Percentiles rank a stretch among this genome's conserved stretches.
Evolutionary conservation across 192 early-diverging fungal species (phyloP).

Genomic region (Podila clonocystis): DNA sequence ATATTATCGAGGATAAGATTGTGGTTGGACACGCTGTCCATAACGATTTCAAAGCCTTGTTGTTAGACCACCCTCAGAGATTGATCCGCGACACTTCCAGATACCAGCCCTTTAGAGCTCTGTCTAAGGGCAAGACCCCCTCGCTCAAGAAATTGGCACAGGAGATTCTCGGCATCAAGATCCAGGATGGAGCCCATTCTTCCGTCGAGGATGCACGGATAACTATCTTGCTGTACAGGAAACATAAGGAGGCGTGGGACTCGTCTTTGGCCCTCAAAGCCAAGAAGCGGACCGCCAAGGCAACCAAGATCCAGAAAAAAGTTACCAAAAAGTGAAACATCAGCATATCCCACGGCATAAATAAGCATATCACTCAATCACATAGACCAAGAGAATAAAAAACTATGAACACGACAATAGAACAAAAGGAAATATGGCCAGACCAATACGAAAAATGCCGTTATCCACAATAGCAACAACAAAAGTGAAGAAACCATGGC

Average conservation of each 20-base stretch:
- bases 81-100: slow-evolving; percentile 86
- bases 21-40: slow-evolving; percentile 92
- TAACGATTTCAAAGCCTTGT: slow-evolving; percentile 86
- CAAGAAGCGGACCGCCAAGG: slow-evolving; percentile 23
- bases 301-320: slow-evolving; percentile 31
- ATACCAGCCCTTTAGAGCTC: slow-evolving; percentile 79
- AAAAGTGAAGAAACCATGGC: too few relatives aligned
- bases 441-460: too few relatives aligned
- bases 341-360: background rate
- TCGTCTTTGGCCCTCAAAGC: slow-evolving; percentile 52
- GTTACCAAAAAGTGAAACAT: slow-evolving; percentile 1
- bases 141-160: slow-evolving; percentile 82
- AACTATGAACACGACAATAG: too few relatives aligned
- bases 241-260: slow-evolving; percentile 89
- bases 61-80: slow-evolving; percentile 82
- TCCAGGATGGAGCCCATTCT: slow-evolving; percentile 90
- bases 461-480: too few relatives aligned
- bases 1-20: slow-evolving; percentile 84
- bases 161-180: slow-evolving; percentile 76
- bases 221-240: slow-evolving; percentile 90
- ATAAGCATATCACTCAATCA: background rate
- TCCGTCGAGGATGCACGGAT: slow-evolving; percentile 92
- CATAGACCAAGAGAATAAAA: too few relatives aligned
- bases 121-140: slow-evolving; percentile 71
- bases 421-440: too few relatives aligned